These are phyloP conservation scores for Endotrypanum monterogeii DNA, from an alignment of 208 protist species.

Conservation along the genomic window DNA sequence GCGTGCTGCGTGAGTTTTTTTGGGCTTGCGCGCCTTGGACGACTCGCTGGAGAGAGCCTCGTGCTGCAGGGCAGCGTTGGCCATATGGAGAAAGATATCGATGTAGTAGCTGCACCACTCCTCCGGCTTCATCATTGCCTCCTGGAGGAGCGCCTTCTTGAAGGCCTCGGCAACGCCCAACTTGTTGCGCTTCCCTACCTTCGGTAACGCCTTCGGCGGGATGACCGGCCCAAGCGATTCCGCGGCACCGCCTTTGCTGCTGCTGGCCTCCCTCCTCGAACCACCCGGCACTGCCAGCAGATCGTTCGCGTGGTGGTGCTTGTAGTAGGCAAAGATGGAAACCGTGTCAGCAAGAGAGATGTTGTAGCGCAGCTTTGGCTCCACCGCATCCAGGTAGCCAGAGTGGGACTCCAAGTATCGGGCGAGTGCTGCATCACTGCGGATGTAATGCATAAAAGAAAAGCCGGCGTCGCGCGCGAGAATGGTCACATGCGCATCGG, in stretches of 20 bases:
- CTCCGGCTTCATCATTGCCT: constrained; percentile 84
- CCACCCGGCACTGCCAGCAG: constrained; percentile 9
- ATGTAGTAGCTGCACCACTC: constrained; percentile 90
- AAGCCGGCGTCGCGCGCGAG: constrained; percentile 83
- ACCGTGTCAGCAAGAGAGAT: constrained; percentile 86
- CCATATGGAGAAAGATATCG: constrained; percentile 83
- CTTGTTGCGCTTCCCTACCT: constrained; percentile 40
- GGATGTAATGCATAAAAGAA: constrained; percentile 59
- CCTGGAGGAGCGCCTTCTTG: constrained; percentile 67
- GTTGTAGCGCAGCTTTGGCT: constrained; percentile 62
- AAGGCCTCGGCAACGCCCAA: constrained; percentile 52
- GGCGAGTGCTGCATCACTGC: constrained; percentile 45
- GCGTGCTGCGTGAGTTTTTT: constrained; percentile 27
- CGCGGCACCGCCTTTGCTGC: background rate
- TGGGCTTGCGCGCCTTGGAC: constrained; percentile 26
- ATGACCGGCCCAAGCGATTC: constrained; percentile 34
- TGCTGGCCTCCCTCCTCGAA: constrained; percentile 8
- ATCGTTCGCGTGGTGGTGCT: constrained; percentile 54
- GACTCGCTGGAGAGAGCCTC: constrained; percentile 45
- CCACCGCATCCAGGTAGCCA: constrained; percentile 32
- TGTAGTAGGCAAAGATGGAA: constrained; percentile 72
- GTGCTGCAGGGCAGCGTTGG: constrained; percentile 69
- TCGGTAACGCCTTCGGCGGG: constrained; percentile 64
- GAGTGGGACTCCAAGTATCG: constrained; percentile 65
- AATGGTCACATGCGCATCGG: constrained; percentile 83